Conservation (phyloP, 306 rosid genomes). For the Pterocarpus santalinus region DNA sequence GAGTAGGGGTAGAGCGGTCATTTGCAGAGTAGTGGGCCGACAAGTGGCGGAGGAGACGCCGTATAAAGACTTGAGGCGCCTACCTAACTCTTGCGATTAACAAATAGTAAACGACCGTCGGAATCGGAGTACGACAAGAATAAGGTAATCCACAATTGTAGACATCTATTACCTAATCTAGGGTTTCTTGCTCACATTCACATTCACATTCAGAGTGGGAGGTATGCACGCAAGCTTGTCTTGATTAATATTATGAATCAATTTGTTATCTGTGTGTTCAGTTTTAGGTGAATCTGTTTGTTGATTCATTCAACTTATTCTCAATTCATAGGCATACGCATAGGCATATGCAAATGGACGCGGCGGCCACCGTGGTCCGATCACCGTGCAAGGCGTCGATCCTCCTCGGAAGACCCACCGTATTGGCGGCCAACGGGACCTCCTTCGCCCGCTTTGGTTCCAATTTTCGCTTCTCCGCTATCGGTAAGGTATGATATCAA, state of each 20-base stretch:
- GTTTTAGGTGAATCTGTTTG: background rate
- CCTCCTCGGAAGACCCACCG: conserved; percentile 44
- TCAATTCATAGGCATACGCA: conserved; percentile 25
- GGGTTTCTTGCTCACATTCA: background rate
- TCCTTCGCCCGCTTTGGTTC: conserved; percentile 50
- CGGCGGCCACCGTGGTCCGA: conserved; percentile 54
- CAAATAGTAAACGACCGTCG: background rate
- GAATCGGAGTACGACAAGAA: background rate
- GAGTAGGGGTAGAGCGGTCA: conserved; percentile 27
- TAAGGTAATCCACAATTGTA: background rate
- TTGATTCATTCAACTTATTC: background rate
- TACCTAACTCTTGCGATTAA: too few relatives aligned
- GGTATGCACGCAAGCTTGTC: background rate
- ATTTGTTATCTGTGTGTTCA: background rate
- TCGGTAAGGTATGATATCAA: conserved; percentile 61
- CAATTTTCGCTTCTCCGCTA: conserved; percentile 47
- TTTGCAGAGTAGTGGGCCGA: background rate
- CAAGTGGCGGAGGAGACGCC: conserved; percentile 4
- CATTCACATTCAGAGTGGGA: background rate
- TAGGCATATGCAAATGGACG: conserved; percentile 56
- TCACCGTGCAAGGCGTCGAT: conserved; percentile 51
- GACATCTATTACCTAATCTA: background rate
- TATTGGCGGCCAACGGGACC: conserved; percentile 37
- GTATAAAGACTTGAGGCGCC: conserved; percentile 17
- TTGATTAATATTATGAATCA: background rate